Evolutionary conservation across 2,329 filamentous ascomycete species (phyloP), one percentile per base, ranked within the genome.

Genomic region (Dothidotthia symphoricarpi): DNA sequence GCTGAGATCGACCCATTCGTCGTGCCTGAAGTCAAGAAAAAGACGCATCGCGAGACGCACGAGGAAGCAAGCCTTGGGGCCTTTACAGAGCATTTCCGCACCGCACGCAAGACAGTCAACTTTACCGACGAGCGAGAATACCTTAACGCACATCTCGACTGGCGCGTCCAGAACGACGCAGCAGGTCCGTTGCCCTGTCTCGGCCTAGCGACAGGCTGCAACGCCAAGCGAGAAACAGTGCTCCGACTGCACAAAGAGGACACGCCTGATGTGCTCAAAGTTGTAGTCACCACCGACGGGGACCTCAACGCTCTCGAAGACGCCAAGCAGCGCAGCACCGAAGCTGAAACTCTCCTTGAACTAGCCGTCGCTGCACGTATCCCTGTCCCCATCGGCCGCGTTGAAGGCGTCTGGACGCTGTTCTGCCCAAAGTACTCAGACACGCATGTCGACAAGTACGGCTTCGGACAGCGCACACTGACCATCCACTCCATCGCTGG

Each of bases 381-480:
- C 4, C 61, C 61, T 15, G 41, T 65, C 0, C 55, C 62, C 2
- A 33, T 57, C 3, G 61, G 59, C 3, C 14, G 8, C 1, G 8
- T 64, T 2, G 41, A 51, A 12, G 62, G 62, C 10, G 22, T 22
- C 0, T 65, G 55, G 47, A 55, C 37, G 3, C 44, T 65, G 11
- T 63, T 50, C 43, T 63, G 59, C 39, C 51, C 59, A 0, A 33
- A 39, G 3, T 65, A 65, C 41, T 36, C 46, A 0, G 31, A 28
- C 1, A 22, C 31, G 1, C 62, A 65, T 31, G 41, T 55, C 7
- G 62, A 65, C 39, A 49, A 43, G n/a, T 63, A 61, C 39, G 48
- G 49, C 1, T 51, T 39, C 15, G 62, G 62, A 0, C 36, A 51
- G 31, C 57, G 62, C 24, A 58, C 42, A 1, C 41, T 65, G 6